Evolutionary conservation across 2,329 filamentous ascomycete genomes (phyloP), one percentile per base, ranked within the genome.

Genomic region (Penicillium sp.): DNA sequence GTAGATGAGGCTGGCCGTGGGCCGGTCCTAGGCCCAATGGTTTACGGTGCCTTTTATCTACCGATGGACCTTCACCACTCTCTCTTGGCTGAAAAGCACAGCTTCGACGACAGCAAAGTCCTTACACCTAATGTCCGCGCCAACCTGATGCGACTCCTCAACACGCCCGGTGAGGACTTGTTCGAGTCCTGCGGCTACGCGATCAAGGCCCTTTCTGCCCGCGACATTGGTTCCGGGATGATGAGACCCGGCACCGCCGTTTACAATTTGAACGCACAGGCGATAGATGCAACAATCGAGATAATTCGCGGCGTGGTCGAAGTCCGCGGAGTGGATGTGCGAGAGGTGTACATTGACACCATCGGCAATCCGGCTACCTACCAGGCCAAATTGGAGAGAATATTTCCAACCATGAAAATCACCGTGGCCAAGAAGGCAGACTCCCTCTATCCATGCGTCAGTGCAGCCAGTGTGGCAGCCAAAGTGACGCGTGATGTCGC

Each of bases 211-310:
- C 84, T 97, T 58, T 95, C 90, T 0, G 91, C 94, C 8, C 83
- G 87, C 42, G 89, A 93, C 74, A 95, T 96, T 64, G 83, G 81
- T 38, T 82, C 90, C 7, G 83, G 84, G 64, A 95, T 95, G 89
- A 78, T 94, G 65, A 80, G 82, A 7, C 76, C 78, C 8, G 68
- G 66, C 12, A 65, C 67, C 8, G 74, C 75, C 16, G 70, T 78
- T 3, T 95, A 96, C 76, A 99, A 99, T 70, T 83, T 99, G 59
- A 99, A 99, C 70, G 90, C 91, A 4, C 94, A 99, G 73, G 93
- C 93, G 16, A 88, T 94, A 84, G 92, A 96, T 71, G 89, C 93
- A 4, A 97, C 93, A 0, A 84, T 95, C 23, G 83, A 83, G 36
- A 79, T 99, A 47, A 93, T 97, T 65, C 79, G 84, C 50, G 85